Evolutionary conservation across 345 rosid species (phyloP).

Genomic region (Eucalyptus coolabah): DNA sequence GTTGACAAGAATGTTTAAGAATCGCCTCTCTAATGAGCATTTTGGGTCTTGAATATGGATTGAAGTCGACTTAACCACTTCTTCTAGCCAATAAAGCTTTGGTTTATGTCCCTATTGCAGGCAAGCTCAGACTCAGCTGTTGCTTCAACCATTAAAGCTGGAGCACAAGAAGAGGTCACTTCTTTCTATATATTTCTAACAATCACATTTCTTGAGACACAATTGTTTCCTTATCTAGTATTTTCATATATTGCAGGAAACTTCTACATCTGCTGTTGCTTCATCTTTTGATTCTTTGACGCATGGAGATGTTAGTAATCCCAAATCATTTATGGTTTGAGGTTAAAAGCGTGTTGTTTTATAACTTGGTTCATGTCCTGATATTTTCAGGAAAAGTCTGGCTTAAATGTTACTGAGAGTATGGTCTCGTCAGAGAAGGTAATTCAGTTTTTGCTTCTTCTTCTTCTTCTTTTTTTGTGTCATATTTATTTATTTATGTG

Average conservation of each 20-base stretch:
- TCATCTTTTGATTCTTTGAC: neutral
- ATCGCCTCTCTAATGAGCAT: neutral
- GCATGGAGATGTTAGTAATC: neutral
- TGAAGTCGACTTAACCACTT: neutral
- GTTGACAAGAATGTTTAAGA: neutral
- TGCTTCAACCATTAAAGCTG: constrained; percentile 7
- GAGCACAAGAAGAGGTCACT: neutral
- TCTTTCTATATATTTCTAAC: neutral
- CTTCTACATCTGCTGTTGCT: neutral
- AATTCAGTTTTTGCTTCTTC: neutral
- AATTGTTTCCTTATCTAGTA: neutral
- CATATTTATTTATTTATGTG: neutral
- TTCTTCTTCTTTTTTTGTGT: neutral
- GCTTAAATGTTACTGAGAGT: neutral
- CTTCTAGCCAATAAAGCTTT: neutral
- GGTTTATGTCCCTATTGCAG: constrained; percentile 5
- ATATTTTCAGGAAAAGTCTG: constrained; percentile 11
- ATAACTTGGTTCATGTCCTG: neutral
- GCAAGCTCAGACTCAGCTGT: constrained; percentile 7
- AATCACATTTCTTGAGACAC: neutral
- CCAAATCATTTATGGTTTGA: neutral
- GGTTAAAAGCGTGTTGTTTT: neutral
- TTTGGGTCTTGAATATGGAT: neutral
- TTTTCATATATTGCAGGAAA: neutral
- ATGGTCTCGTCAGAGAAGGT: neutral